Evolutionary conservation across 192 early-diverging fungal genomes (phyloP).

Genomic region (Linnemannia hyalina): DNA sequence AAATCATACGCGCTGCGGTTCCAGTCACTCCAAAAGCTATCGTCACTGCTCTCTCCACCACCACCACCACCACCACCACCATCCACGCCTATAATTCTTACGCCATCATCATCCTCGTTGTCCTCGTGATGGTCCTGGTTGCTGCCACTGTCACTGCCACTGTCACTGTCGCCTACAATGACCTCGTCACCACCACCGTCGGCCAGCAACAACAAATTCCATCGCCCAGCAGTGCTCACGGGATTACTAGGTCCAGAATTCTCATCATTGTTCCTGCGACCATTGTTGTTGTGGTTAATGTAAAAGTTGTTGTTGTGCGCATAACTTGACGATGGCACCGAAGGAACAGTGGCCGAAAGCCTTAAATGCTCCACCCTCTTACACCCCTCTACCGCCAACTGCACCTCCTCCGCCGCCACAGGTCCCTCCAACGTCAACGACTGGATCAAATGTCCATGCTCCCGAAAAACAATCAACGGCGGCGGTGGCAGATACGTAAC

Average conservation of each 20-base stretch:
- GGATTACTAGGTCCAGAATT: not conserved
- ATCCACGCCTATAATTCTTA: not conserved
- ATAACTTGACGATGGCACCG: no score
- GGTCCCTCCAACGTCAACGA: not conserved
- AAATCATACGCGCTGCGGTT: not conserved
- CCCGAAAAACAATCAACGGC: not conserved
- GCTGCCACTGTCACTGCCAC: not conserved
- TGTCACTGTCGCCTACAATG: not conserved
- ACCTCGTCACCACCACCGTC: not conserved
- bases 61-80: not conserved
- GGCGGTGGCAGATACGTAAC: not conserved
- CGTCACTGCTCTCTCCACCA: not conserved
- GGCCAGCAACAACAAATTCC: not conserved
- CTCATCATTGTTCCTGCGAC: not conserved
- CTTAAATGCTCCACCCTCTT: not conserved
- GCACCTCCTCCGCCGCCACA: not conserved
- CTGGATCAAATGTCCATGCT: constrained; percentile 10
- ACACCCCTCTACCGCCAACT: not conserved
- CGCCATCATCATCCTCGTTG: not conserved
- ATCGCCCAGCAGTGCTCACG: not conserved
- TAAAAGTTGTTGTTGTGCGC: not conserved
- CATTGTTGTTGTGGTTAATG: not conserved
- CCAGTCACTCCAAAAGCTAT: not conserved
- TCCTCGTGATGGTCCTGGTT: not conserved
- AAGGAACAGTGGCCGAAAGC: not conserved